Evolutionary conservation across 352 stramenopile species (phyloP).

Genomic region (Phytophthora constricta): DNA sequence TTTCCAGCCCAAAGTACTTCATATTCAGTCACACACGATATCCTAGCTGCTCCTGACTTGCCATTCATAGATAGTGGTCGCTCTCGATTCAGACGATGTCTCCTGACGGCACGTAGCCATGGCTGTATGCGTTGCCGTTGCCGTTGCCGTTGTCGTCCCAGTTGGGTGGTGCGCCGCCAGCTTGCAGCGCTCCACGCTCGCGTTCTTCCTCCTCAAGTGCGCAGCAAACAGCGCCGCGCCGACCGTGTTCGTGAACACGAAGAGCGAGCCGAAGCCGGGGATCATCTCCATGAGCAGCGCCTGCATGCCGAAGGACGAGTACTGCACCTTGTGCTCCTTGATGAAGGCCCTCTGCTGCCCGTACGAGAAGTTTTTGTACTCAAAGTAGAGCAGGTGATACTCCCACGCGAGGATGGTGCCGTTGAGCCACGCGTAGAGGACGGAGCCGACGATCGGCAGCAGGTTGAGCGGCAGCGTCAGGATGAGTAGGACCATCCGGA

Average conservation of each 20-base stretch:
- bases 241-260: constrained; percentile 78
- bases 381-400: constrained; percentile 80
- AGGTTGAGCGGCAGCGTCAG: constrained; percentile 74
- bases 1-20: background rate
- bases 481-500: constrained; percentile 58
- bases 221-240: constrained; percentile 71
- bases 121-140: constrained; percentile 14
- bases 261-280: constrained; percentile 63
- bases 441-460: constrained; percentile 65
- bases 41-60: background rate
- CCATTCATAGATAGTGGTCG: constrained; percentile 8
- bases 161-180: constrained; percentile 7
- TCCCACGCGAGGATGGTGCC: constrained; percentile 74
- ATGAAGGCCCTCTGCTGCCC: constrained; percentile 62
- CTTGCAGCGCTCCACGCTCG: constrained; percentile 17
- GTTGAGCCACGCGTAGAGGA: constrained; percentile 76
- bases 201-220: constrained; percentile 58
- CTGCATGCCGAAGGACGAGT: constrained; percentile 76
- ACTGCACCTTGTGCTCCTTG: constrained; percentile 54
- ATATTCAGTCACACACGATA: too few species aligned
- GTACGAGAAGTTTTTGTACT: constrained; percentile 69
- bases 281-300: constrained; percentile 80
- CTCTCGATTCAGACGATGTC: constrained; percentile 29
- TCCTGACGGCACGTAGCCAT: constrained; percentile 27
- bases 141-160: constrained; percentile 17